Conservation (phyloP, 371 early-diverging fungal species). For the Mortierella sp. region DNA sequence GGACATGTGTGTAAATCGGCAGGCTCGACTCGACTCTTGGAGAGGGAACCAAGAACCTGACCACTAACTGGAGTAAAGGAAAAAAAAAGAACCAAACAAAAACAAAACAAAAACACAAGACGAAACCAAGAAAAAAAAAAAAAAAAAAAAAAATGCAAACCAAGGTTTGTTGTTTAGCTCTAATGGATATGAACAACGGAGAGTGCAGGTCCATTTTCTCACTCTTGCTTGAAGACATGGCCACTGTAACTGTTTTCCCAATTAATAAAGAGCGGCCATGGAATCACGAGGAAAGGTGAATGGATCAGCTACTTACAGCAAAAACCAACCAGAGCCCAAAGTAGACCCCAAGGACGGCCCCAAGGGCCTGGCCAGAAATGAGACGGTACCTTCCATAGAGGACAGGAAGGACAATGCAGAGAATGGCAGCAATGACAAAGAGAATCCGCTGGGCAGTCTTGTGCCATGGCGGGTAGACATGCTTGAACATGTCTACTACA, state of each 20-base stretch:
- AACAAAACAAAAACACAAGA: not conserved
- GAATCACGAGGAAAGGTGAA: not conserved
- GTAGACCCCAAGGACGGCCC: constrained; percentile 28
- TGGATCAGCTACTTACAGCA: constrained; percentile 25
- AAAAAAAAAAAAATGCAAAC: not conserved
- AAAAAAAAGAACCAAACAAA: not conserved
- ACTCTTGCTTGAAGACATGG: too few species aligned
- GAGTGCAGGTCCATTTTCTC: too few species aligned
- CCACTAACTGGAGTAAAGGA: constrained; percentile 17
- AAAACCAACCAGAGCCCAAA: constrained; percentile 37
- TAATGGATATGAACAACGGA: too few species aligned
- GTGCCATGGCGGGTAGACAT: constrained; percentile 48
- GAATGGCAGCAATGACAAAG: constrained; percentile 35
- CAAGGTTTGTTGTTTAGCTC: too few species aligned
- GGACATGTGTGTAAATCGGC: constrained; percentile 44
- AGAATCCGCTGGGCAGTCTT: constrained; percentile 32
- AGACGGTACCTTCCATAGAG: constrained; percentile 28
- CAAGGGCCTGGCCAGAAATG: constrained; percentile 30
- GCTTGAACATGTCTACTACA: constrained; percentile 31
- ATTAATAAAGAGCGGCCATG: too few species aligned
- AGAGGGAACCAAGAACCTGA: constrained; percentile 37
- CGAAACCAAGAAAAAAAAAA: not conserved
- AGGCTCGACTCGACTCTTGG: constrained; percentile 36
- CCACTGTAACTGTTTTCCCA: too few species aligned
- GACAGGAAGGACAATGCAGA: constrained; percentile 43